Base-by-base conservation (phyloP, 1,284 basidiomycete genomes). In the Ustilago curta region DNA sequence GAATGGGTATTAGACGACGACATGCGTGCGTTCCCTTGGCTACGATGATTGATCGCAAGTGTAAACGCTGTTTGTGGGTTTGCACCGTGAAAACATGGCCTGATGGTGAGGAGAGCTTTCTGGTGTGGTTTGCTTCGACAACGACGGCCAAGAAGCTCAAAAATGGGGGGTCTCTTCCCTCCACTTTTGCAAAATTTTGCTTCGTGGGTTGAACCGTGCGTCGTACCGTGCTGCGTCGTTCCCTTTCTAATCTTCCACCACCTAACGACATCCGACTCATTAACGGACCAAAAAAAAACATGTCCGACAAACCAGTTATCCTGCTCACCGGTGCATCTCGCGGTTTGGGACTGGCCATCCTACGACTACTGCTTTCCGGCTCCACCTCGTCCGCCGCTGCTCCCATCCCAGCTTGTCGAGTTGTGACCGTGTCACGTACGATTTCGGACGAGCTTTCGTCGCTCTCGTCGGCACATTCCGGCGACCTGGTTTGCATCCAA, bases 321-420 rank as follows among this genome's bases (percentile, higher is more conserved):
- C 64, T 84, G 0, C 59, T 84, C 4, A 80, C 75, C 40, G 78
- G 86, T 7, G 86, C 79, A 0, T 85, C 83, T 14, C 84, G 86
- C 44, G 94, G 94, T 35, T 90, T 96, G 62, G 94, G 94, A 2
- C 89, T 95, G 49, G 92, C 91, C 19, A 88, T 91, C 60, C 88
- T 91, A 40, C 87, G 83, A 19, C 87, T 89, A 47, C 87, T 95
- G 25, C 87, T 94, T 47, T 81, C 65, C 18, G 79, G 78, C 23
- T 62, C 65, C 4, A 19, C 69, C 12, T 25, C n/a, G n/a, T n/a
- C 50, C 12, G 19, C 50, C 14, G 23, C 51, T 5, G 56, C 55
- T 3, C 7, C 44, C 27, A 49, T 77, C 50, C 66, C 49, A 3
- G 48, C 72, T 0, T 88, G 89, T 47, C 88, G 88, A 54, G 93